Evolutionary conservation across 2,329 filamentous ascomycete species (phyloP).

Genomic region (Gaeumannomyces tritici): DNA sequence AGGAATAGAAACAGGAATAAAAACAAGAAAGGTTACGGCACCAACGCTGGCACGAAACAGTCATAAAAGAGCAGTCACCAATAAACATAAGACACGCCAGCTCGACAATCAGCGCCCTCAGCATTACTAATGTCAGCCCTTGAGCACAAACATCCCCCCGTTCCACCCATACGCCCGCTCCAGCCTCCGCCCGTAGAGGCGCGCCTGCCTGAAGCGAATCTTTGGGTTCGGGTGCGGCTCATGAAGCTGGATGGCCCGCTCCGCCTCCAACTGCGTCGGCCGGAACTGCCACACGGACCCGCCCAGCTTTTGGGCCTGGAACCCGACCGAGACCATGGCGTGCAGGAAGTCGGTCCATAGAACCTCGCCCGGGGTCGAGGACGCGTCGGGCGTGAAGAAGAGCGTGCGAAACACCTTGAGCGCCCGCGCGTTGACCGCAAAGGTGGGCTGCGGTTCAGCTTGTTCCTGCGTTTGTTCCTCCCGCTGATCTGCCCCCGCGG

Average conservation of each 20-base stretch:
- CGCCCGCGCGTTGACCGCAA: conserved; percentile 19
- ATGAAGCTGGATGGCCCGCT: conserved; percentile 47
- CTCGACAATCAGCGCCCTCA: no score
- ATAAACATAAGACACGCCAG: no score
- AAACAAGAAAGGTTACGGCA: no score
- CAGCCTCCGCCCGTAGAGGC: conserved; percentile 37
- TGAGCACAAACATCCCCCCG: conserved; percentile 30
- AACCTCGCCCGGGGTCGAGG: conserved; percentile 34
- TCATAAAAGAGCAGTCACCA: no score
- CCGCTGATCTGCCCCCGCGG: background rate
- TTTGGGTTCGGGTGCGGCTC: conserved; percentile 48
- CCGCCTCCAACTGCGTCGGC: conserved; percentile 27
- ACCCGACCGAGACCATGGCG: conserved; percentile 39
- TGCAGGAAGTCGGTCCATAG: conserved; percentile 43
- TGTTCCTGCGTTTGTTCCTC: background rate
- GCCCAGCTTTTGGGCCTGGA: conserved; percentile 45
- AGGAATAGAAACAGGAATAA: no score
- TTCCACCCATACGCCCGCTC: conserved; percentile 40
- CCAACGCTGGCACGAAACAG: no score
- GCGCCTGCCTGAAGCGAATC: conserved; percentile 34
- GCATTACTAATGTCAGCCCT: no score
- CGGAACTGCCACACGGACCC: conserved; percentile 53
- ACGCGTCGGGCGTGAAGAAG: conserved; percentile 24
- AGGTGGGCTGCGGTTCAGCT: background rate
- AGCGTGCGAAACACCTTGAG: conserved; percentile 27